A percentile compares a stretch with the other conserved stretches of the same genome.
These are phyloP conservation scores for Teratosphaeria zuluensis DNA, from an alignment of 2,329 filamentous ascomycete species.

Conservation along the genomic window DNA sequence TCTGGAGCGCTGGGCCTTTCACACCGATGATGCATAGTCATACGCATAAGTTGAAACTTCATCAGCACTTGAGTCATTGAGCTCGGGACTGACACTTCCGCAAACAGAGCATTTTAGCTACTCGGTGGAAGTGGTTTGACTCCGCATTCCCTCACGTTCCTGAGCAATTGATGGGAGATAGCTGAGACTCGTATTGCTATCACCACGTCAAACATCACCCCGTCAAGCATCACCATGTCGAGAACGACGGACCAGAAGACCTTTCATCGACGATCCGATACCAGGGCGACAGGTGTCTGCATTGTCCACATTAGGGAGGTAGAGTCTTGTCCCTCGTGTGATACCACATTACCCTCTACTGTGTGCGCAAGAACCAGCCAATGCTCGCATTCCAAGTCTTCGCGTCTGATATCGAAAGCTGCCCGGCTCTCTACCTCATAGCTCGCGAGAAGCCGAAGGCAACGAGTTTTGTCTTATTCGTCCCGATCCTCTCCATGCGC, in stretches of 20 bases:
- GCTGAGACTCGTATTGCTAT: constrained; percentile 77
- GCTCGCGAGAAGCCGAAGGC: constrained; percentile 43
- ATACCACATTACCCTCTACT: constrained; percentile 67
- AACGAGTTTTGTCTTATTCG: constrained; percentile 54
- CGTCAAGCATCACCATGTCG: constrained; percentile 76
- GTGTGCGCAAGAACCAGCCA: constrained; percentile 52
- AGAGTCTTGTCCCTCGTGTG: constrained; percentile 66
- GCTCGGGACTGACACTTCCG: background rate
- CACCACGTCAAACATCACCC: constrained; percentile 83
- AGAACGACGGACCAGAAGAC: constrained; percentile 65
- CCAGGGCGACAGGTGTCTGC: constrained; percentile 56
- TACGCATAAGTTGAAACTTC: constrained; percentile 51
- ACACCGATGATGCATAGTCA: constrained; percentile 79
- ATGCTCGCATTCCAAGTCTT: constrained; percentile 46
- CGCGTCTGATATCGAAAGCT: constrained; percentile 53
- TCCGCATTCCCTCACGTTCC: constrained; percentile 60
- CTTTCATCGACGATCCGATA: constrained; percentile 70
- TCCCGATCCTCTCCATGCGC: constrained; percentile 58
- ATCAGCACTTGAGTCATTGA: background rate
- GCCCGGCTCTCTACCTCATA: constrained; percentile 43
- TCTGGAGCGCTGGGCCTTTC: constrained; percentile 62
- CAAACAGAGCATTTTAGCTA: constrained; percentile 51
- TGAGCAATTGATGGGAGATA: constrained; percentile 71
- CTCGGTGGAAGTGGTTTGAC: constrained; percentile 49
- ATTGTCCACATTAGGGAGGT: constrained; percentile 63